Base-by-base conservation (phyloP, 306 rosid genomes). In the Styphnolobium japonicum region DNA sequence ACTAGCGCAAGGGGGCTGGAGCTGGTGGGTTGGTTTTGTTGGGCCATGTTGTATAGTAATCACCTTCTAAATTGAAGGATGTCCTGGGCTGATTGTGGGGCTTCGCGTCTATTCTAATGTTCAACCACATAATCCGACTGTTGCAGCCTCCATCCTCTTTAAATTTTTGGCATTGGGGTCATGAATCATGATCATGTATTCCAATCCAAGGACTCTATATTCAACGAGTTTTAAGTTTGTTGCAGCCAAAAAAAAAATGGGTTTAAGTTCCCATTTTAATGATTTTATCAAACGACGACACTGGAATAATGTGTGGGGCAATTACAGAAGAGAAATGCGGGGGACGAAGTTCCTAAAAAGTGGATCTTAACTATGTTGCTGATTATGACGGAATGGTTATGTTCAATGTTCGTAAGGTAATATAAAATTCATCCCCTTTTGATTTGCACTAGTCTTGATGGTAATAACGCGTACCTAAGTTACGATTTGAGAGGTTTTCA, bases 71-170 rank as follows among this genome's bases (percentile, higher is more conserved):
- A 58, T 61, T 18, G 67, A 43, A 43, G 55, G 57, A 69, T 67
- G 75, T 40, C 74, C 37, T 46, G 67, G 37, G 61, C 42, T 58
- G 78, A 42, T 73, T 16, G 27, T 8, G 46, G 73, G 69, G 33
- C 49, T 75, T 75, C 77, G 33, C 55, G 48, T 81, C 64, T 67
- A 49, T 74, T 79, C 27, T 36, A 66, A 46, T 48, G 22, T 75
- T 75, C 81, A 67, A 74, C 37, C 19, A 58, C 37, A 25, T 56
- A 27, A 58, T 25, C 66, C 14, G 21, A 12, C 18, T 29, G 25
- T 27, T 76, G 76, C 66, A 40, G 68, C 78, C 67, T 75, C 82
- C 67, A 75, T 79, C 64, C 76, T 75, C 73, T 58, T 42, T 46
- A 52, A 67, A 75, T 14, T 64, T 76, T 15, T 58, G 18, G 49